Evolutionary conservation across 441 rosid species (phyloP).

Genomic region (Croton setiger): DNA sequence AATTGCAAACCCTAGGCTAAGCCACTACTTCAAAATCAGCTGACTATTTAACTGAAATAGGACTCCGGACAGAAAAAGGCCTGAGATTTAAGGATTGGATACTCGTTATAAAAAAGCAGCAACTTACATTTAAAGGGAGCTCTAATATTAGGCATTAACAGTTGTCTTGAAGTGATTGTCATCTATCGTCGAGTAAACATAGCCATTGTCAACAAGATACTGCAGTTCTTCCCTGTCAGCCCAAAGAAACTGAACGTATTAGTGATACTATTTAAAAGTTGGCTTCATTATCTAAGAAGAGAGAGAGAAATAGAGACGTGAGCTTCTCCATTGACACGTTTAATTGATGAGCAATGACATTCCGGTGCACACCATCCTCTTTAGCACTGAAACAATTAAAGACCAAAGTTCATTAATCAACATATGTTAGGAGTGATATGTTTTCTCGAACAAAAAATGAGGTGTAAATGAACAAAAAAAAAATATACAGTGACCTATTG

Average conservation of each 20-base stretch:
- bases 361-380: slow-evolving; percentile 60
- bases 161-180: slow-evolving; percentile 73
- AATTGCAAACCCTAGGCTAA: no score
- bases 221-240: slow-evolving; percentile 65
- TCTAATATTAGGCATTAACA: slow-evolving; percentile 41
- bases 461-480: not conserved
- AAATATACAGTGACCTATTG: not conserved
- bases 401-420: not conserved
- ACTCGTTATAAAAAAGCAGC: no score
- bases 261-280: no score
- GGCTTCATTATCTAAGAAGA: not conserved
- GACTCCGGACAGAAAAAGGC: no score
- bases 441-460: not conserved
- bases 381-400: slow-evolving; percentile 33
- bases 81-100: no score
- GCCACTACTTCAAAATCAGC: no score
- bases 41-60: no score
- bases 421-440: no score
- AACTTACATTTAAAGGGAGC: no score
- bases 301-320: slow-evolving; percentile 42
- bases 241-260: slow-evolving; percentile 6
- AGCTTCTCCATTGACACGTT: slow-evolving; percentile 54
- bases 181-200: slow-evolving; percentile 65
- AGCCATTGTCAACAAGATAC: slow-evolving; percentile 54
- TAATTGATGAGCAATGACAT: slow-evolving; percentile 54